Conservation (phyloP, 345 rosid species). For the Anastatica hierochuntica region DNA sequence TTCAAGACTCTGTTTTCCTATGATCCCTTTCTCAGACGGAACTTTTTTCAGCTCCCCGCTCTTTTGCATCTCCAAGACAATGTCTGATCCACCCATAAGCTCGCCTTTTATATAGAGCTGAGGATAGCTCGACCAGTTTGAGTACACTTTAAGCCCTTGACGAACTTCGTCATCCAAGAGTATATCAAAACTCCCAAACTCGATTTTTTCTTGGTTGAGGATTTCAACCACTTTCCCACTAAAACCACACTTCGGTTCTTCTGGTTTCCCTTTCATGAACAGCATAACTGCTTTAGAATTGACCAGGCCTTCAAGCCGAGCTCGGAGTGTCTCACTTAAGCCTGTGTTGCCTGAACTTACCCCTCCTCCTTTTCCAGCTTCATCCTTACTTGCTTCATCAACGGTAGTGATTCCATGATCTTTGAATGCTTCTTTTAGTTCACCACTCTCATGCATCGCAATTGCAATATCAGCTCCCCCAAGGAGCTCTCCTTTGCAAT, state of each 20-base stretch:
- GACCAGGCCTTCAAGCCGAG: constrained; percentile 54
- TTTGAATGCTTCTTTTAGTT: constrained; percentile 59
- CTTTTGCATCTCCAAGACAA: constrained; percentile 88
- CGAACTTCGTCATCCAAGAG: constrained; percentile 77
- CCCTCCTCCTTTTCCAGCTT: constrained; percentile 43
- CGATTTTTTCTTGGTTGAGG: constrained; percentile 58
- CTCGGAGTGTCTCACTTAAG: constrained; percentile 39
- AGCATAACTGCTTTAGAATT: constrained; percentile 68
- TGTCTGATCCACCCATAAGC: constrained; percentile 88
- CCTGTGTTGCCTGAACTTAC: constrained; percentile 40
- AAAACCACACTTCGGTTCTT: constrained; percentile 85
- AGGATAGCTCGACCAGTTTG: constrained; percentile 98
- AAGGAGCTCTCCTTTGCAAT: constrained; percentile 87
- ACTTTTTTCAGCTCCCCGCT: constrained; percentile 72
- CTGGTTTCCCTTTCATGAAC: constrained; percentile 92
- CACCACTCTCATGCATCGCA: constrained; percentile 91
- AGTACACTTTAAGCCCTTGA: constrained; percentile 81
- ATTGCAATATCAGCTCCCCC: constrained; percentile 86
- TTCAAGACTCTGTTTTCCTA: constrained; percentile 43
- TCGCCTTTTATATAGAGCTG: constrained; percentile 78
- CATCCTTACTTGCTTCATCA: constrained; percentile 18
- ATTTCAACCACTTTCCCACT: constrained; percentile 86
- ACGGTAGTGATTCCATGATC: constrained; percentile 48
- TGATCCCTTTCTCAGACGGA: constrained; percentile 53
- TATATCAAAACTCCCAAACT: constrained; percentile 73